phyloP scores from a whole-genome alignment of 176 grass and related monocot species.

The Avena sativa region DNA sequence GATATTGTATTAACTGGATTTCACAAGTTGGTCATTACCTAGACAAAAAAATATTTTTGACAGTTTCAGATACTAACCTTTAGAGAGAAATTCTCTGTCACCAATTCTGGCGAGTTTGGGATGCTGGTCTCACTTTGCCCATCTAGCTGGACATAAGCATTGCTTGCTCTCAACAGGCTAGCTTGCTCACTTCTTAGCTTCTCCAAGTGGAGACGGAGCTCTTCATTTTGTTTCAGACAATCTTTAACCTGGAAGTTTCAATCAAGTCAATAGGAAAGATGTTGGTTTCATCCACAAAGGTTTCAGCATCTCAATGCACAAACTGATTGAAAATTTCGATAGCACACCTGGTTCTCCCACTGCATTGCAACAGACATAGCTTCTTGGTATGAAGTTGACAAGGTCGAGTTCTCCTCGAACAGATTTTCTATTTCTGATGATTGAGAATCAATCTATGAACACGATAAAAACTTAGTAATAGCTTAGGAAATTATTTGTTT shows the following conservation, averaged over 20 bases:
- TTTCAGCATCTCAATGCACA: neutral
- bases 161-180: conserved; percentile 50
- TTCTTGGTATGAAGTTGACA: conserved; percentile 76
- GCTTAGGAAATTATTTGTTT: conserved; percentile 14
- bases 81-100: conserved; percentile 62
- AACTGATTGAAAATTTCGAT: neutral
- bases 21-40: conserved; percentile 1
- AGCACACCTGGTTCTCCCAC: conserved; percentile 88
- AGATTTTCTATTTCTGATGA: conserved; percentile 94
- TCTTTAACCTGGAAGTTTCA: conserved; percentile 78
- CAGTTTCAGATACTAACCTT: conserved; percentile 58
- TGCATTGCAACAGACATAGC: conserved; percentile 66
- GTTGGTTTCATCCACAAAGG: neutral
- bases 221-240: conserved; percentile 94
- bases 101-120: conserved; percentile 53
- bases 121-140: conserved; percentile 56
- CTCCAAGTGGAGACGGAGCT: conserved; percentile 70
- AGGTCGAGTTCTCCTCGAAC: conserved; percentile 89
- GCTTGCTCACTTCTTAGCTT: conserved; percentile 73
- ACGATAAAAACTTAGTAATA: conserved; percentile 21
- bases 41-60: conserved; percentile 17
- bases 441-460: conserved; percentile 92
- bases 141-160: conserved; percentile 46
- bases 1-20: conserved; percentile 24
- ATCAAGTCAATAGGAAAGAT: conserved; percentile 23